Percentiles rank a stretch among this genome's conserved stretches.
These are phyloP conservation scores for Plasmodium billcollinsi DNA, from an alignment of 169 alveolate species.

Conservation along the genomic window DNA sequence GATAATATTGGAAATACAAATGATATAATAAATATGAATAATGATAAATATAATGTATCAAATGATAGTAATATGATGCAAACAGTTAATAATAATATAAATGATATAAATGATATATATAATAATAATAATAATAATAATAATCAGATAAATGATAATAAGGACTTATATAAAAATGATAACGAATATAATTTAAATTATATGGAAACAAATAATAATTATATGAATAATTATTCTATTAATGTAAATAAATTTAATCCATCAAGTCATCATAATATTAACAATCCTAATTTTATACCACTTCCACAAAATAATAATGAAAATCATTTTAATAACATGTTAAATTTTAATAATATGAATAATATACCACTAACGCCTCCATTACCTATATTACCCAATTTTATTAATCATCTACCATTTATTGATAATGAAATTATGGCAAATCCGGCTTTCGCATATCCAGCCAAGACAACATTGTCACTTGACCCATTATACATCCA, in stretches of 20 bases:
- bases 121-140: neutral
- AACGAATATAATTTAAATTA: neutral
- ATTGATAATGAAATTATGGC: slow-evolving; percentile 26
- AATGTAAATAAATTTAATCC: slow-evolving; percentile 26
- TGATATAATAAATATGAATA: neutral
- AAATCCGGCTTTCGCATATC: slow-evolving; percentile 31
- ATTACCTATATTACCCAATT: slow-evolving; percentile 54
- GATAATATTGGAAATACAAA: neutral
- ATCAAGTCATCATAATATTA: slow-evolving; percentile 32
- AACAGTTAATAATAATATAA: slow-evolving; percentile 5
- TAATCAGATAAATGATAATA: no score
- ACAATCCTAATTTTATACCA: slow-evolving; percentile 69
- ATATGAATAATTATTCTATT: slow-evolving; percentile 2
- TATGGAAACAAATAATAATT: slow-evolving; percentile 11
- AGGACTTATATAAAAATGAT: no score
- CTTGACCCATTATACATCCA: slow-evolving; percentile 57
- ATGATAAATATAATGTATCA: neutral
- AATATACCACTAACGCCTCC: slow-evolving; percentile 59
- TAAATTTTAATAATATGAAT: slow-evolving; percentile 21
- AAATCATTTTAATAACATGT: slow-evolving; percentile 29
- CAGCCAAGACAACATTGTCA: slow-evolving; percentile 11
- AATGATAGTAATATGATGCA: neutral
- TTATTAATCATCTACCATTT: slow-evolving; percentile 64
- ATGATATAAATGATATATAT: neutral
- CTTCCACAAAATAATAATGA: slow-evolving; percentile 13